A percentile compares a stretch with the other conserved stretches of the same genome.
These are phyloP conservation scores for Westerdykella sp. DNA, from an alignment of 2,329 filamentous ascomycete species.

Conservation along the genomic window DNA sequence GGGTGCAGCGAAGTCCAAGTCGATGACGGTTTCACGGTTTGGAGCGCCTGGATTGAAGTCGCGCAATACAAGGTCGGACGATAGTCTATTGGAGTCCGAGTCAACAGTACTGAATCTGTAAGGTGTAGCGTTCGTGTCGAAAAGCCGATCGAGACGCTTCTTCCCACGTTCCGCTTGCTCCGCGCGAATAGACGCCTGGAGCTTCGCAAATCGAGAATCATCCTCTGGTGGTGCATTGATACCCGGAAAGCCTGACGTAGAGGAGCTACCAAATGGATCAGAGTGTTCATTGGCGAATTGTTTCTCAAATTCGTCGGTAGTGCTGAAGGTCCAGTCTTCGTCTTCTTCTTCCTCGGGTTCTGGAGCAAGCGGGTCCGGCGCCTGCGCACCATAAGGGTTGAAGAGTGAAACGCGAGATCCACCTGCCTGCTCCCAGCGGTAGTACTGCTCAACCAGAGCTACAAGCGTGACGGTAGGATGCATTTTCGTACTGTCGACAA, in stretches of 20 bases:
- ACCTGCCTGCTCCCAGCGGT: conserved; percentile 68
- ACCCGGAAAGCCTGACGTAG: conserved; percentile 23
- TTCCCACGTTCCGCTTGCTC: conserved; percentile 53
- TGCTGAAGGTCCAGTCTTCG: conserved; percentile 61
- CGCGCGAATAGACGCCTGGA: conserved; percentile 50
- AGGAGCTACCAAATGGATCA: conserved; percentile 38
- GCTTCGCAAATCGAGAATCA: conserved; percentile 29
- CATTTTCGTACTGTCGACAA: conserved; percentile 54
- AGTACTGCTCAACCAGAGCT: conserved; percentile 64
- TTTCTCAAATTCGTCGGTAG: conserved; percentile 55
- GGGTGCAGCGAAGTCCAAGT: conserved; percentile 50
- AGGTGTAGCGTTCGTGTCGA: conserved; percentile 50
- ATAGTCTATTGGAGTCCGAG: conserved; percentile 41
- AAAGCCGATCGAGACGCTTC: conserved; percentile 52
- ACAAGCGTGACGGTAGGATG: conserved; percentile 61
- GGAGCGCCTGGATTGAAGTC: conserved; percentile 38
- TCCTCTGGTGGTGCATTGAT: conserved; percentile 34
- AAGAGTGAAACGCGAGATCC: conserved; percentile 63
- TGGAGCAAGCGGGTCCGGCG: conserved; percentile 46
- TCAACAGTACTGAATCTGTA: conserved; percentile 54
- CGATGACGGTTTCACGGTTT: conserved; percentile 49
- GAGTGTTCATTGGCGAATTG: conserved; percentile 42
- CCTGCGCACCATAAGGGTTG: conserved; percentile 53
- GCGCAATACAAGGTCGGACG: conserved; percentile 52
- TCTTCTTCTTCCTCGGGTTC: conserved; percentile 40